Conservation (phyloP, 495 filamentous ascomycete genomes). For the Chaetomidium leptoderma region DNA sequence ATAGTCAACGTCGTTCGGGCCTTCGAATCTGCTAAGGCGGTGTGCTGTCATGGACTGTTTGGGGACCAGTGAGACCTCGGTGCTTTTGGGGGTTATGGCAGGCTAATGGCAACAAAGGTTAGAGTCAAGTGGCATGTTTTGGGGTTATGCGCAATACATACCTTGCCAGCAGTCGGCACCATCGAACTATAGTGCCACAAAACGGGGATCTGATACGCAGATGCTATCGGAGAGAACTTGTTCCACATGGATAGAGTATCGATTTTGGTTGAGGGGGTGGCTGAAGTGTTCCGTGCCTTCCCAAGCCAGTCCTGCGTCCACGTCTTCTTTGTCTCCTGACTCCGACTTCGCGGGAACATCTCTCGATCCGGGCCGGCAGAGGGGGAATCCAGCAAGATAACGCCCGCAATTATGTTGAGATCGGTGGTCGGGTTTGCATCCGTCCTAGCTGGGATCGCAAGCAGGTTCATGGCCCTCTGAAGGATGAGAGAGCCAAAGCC, state of each 20-base stretch:
- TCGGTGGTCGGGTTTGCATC: not conserved
- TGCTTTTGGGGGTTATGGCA: not conserved
- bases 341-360: conserved; percentile 13
- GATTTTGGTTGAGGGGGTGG: conserved; percentile 10
- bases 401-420: conserved; percentile 7
- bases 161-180: conserved; percentile 6
- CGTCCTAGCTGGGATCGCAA: not conserved
- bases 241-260: conserved; percentile 13
- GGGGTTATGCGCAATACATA: not conserved
- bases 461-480: conserved; percentile 6
- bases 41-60: conserved; percentile 17
- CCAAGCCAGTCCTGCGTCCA: conserved; percentile 22
- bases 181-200: conserved; percentile 13
- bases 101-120: not conserved
- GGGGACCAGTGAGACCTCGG: not conserved
- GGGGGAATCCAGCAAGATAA: conserved; percentile 17
- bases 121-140: not conserved
- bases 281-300: not conserved
- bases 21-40: conserved; percentile 20
- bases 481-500: conserved; percentile 18
- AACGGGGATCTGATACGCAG: not conserved
- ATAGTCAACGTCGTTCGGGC: conserved; percentile 18
- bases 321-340: conserved; percentile 16
- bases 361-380: conserved; percentile 5
- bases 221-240: conserved; percentile 1